Evolutionary conservation across 129 eudicot genomes (phyloP).

Genomic region (Smallanthus sonchifolius): DNA sequence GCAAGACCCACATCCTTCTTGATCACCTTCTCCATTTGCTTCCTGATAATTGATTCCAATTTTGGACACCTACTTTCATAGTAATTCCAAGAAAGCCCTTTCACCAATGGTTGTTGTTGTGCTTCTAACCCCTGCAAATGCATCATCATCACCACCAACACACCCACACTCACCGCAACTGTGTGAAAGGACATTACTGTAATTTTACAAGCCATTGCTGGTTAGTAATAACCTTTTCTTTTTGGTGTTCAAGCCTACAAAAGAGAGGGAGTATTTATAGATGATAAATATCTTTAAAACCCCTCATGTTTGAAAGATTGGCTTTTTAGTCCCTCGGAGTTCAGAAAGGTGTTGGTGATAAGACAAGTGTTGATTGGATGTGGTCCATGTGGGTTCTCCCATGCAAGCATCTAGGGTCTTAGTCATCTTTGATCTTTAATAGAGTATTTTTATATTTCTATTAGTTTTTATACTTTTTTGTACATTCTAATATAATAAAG

Average conservation of each 20-base stretch:
- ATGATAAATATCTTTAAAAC: background rate
- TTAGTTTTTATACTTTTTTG: background rate
- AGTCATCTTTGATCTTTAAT: slow-evolving; percentile 15
- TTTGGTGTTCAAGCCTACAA: background rate
- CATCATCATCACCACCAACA: slow-evolving; percentile 24
- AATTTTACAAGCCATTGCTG: slow-evolving; percentile 19
- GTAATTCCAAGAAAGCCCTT: slow-evolving; percentile 51
- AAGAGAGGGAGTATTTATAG: slow-evolving; percentile 17
- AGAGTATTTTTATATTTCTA: too few relatives aligned
- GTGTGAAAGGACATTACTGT: slow-evolving; percentile 23
- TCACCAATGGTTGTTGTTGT: slow-evolving; percentile 38
- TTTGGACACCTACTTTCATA: slow-evolving; percentile 54
- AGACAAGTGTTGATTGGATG: slow-evolving; percentile 9
- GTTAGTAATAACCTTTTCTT: background rate
- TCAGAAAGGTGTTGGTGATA: background rate
- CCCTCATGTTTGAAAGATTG: slow-evolving; percentile 3
- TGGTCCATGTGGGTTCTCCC: slow-evolving; percentile 14
- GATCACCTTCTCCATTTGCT: slow-evolving; percentile 49
- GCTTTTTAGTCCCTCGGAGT: slow-evolving; percentile 1
- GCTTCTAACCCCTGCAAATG: slow-evolving; percentile 29
- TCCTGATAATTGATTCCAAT: slow-evolving; percentile 52
- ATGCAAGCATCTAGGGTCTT: slow-evolving; percentile 3
- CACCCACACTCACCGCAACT: background rate
- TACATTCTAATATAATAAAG: background rate
- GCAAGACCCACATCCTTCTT: slow-evolving; percentile 59